Conservation (phyloP, 1,139 yeast species). For the Scheffersomyces parashehatae region DNA sequence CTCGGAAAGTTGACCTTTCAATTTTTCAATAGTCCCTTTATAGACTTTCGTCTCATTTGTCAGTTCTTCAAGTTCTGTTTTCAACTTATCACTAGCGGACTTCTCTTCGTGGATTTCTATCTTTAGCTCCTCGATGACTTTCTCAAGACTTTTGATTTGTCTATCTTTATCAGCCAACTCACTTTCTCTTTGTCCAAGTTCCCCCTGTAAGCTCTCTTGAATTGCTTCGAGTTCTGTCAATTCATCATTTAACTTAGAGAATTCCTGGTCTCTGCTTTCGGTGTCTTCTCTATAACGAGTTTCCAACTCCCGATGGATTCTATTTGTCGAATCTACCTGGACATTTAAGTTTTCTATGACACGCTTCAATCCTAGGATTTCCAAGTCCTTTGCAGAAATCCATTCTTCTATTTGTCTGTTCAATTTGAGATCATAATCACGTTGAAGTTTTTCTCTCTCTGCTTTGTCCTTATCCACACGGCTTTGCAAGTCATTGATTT, state of each 20-base stretch:
- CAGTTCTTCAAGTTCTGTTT: neutral
- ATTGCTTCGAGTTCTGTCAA: neutral
- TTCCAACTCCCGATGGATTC: slow-evolving; percentile 2
- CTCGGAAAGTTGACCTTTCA: too few species aligned
- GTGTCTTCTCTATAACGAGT: slow-evolving; percentile 1
- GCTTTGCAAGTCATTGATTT: slow-evolving; percentile 4
- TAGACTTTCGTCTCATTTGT: neutral
- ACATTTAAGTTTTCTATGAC: slow-evolving; percentile 3
- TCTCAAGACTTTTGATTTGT: slow-evolving; percentile 1
- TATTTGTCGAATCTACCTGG: slow-evolving; percentile 5
- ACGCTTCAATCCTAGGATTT: slow-evolving; percentile 14
- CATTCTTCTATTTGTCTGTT: slow-evolving; percentile 31
- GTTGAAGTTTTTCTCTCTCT: slow-evolving; percentile 18
- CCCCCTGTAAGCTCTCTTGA: neutral
- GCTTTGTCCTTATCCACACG: slow-evolving; percentile 8
- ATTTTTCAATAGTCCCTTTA: slow-evolving; percentile 1
- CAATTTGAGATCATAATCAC: slow-evolving; percentile 28
- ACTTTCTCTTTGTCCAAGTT: neutral
- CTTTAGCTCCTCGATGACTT: neutral
- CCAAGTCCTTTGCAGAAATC: slow-evolving; percentile 26
- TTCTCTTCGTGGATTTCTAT: neutral
- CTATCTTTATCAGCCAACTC: slow-evolving; percentile 1
- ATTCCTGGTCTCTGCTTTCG: neutral
- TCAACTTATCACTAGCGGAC: too few species aligned
- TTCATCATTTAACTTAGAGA: neutral